A percentile compares a stretch with the other conserved stretches of the same genome.
Evolutionary conservation across 2,329 filamentous ascomycete species (phyloP).

Genomic region (Gyromitra esculenta): DNA sequence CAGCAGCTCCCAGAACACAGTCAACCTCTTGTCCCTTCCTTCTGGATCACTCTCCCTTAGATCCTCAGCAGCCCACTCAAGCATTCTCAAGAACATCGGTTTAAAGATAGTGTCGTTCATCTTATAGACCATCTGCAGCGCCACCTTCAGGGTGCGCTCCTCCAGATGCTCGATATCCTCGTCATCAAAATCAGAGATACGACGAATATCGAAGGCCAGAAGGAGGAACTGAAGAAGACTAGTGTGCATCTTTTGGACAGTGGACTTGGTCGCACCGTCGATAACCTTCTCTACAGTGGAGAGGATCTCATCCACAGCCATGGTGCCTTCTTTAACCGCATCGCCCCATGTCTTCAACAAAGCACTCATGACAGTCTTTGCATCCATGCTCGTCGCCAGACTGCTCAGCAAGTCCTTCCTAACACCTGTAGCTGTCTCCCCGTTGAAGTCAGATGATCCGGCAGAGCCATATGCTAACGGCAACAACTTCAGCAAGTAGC

Average conservation of each 20-base stretch:
- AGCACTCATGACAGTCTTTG: slow-evolving; percentile 62
- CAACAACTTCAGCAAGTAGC: slow-evolving; percentile 77
- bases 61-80: slow-evolving; percentile 74
- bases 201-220: slow-evolving; percentile 72
- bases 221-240: slow-evolving; percentile 74
- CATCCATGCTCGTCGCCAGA: slow-evolving; percentile 78
- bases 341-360: slow-evolving; percentile 54
- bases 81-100: slow-evolving; percentile 85
- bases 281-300: slow-evolving; percentile 77
- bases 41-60: slow-evolving; percentile 45
- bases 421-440: slow-evolving; percentile 49
- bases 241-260: slow-evolving; percentile 77
- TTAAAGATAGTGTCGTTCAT: slow-evolving; percentile 93
- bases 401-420: slow-evolving; percentile 53
- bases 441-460: slow-evolving; percentile 46
- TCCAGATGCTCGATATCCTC: slow-evolving; percentile 71
- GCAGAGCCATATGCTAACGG: slow-evolving; percentile 46
- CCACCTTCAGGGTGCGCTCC: slow-evolving; percentile 72
- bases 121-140: slow-evolving; percentile 93
- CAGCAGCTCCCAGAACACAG: slow-evolving; percentile 80
- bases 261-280: slow-evolving; percentile 76
- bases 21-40: slow-evolving; percentile 69
- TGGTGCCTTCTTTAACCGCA: slow-evolving; percentile 47
- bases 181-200: slow-evolving; percentile 64
- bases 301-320: slow-evolving; percentile 71